Percentiles rank a stretch among this genome's conserved stretches.
These are phyloP conservation scores for Dactylonectria macrodidyma DNA, from an alignment of 2,329 filamentous ascomycete species.

Conservation along the genomic window DNA sequence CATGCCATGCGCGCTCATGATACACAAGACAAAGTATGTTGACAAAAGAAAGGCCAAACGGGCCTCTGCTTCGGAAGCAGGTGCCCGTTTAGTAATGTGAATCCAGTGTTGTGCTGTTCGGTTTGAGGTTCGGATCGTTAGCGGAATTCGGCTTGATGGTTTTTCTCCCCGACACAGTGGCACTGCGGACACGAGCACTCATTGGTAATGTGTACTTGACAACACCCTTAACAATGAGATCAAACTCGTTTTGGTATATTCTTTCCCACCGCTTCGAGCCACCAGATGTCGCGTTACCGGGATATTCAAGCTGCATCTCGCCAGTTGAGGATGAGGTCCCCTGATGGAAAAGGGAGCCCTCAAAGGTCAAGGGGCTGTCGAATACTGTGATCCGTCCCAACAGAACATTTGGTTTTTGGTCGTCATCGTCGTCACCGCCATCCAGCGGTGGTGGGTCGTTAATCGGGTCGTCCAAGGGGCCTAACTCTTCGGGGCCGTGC, in stretches of 20 bases:
- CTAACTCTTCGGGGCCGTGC: slow-evolving; percentile 47
- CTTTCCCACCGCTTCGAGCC: slow-evolving; percentile 91
- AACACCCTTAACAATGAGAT: slow-evolving; percentile 91
- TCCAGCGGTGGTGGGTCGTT: slow-evolving; percentile 63
- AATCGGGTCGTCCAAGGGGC: slow-evolving; percentile 50
- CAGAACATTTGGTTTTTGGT: slow-evolving; percentile 82
- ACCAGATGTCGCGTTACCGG: slow-evolving; percentile 90
- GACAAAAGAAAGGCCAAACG: slow-evolving; percentile 47
- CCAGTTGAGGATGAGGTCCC: slow-evolving; percentile 81
- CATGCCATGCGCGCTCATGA: slow-evolving; percentile 56
- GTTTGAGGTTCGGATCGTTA: slow-evolving; percentile 73
- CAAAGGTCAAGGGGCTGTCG: slow-evolving; percentile 90
- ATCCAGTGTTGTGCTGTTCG: slow-evolving; percentile 78
- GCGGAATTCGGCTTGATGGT: slow-evolving; percentile 74
- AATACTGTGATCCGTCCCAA: slow-evolving; percentile 91
- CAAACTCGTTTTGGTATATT: slow-evolving; percentile 92
- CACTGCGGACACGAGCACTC: slow-evolving; percentile 72
- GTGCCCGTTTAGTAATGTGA: slow-evolving; percentile 37
- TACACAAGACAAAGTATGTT: slow-evolving; percentile 46
- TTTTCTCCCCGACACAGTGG: slow-evolving; percentile 72
- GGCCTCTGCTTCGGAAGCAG: slow-evolving; percentile 31
- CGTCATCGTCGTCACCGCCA: slow-evolving; percentile 74
- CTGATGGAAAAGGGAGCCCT: slow-evolving; percentile 88
- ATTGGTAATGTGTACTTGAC: slow-evolving; percentile 84
- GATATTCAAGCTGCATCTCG: slow-evolving; percentile 84